Conservation (phyloP, 805 yeast genomes). For the Sungouiozyma ichnusensis region DNA sequence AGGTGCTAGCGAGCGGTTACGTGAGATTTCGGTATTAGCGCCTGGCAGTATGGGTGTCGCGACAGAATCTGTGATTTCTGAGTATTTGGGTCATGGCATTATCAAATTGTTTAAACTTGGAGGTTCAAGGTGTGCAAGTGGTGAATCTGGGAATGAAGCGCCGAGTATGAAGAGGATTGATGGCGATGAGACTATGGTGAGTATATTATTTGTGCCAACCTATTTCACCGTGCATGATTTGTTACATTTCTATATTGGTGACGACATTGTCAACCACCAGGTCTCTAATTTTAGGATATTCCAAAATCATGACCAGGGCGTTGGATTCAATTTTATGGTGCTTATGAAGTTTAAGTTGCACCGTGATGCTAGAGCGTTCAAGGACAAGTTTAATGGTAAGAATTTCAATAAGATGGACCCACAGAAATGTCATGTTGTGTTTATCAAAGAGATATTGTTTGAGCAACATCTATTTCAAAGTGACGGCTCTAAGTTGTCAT, state of each 20-base stretch:
- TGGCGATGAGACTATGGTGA: conserved; percentile 58
- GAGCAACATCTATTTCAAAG: conserved; percentile 18
- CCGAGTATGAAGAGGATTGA: background rate
- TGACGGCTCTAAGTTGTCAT: conserved; percentile 39
- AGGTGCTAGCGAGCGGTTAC: conserved; percentile 13
- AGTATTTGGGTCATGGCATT: conserved; percentile 62
- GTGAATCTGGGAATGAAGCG: conserved; percentile 16
- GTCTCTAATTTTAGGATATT: conserved; percentile 67
- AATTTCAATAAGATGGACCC: conserved; percentile 82
- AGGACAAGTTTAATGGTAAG: conserved; percentile 56
- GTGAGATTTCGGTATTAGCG: conserved; percentile 1
- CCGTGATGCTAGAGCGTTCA: conserved; percentile 51
- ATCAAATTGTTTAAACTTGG: conserved; percentile 53
- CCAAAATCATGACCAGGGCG: conserved; percentile 49
- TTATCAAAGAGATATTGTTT: conserved; percentile 50
- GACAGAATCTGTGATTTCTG: conserved; percentile 33
- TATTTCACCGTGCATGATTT: conserved; percentile 80
- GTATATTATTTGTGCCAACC: conserved; percentile 78
- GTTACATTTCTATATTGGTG: conserved; percentile 57
- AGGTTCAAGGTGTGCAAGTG: no score
- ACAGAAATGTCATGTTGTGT: conserved; percentile 69
- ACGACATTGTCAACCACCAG: conserved; percentile 42
- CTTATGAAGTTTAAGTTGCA: conserved; percentile 59
- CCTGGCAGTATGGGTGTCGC: conserved; percentile 4
- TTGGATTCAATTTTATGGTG: conserved; percentile 50